A percentile compares a stretch with the other conserved stretches of the same genome.
Evolutionary conservation across 169 alveolate species (phyloP).

Genomic region (Plasmodium billcollinsi): DNA sequence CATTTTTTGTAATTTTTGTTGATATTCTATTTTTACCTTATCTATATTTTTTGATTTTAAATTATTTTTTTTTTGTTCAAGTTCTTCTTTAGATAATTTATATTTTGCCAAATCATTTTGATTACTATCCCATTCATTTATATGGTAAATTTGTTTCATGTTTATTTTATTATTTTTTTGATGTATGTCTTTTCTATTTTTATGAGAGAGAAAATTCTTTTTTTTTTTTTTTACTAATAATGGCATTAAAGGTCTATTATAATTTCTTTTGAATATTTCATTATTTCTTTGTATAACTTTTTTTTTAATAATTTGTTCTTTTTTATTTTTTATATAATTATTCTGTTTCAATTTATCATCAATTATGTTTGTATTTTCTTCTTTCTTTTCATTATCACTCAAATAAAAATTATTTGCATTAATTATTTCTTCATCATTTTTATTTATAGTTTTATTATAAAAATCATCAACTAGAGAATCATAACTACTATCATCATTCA

Average conservation of each 20-base stretch:
- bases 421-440: not conserved
- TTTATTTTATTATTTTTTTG: not conserved
- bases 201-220: not conserved
- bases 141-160: conserved; percentile 24
- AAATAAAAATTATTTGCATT: not conserved
- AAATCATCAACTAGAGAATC: conserved; percentile 76
- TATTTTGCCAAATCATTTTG: conserved; percentile 63
- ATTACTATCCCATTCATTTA: conserved; percentile 65
- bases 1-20: conserved; percentile 44
- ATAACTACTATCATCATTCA: conserved; percentile 50
- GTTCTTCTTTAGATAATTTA: conserved; percentile 60
- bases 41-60: conserved; percentile 60
- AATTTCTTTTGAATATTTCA: conserved; percentile 36
- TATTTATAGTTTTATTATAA: conserved; percentile 27
- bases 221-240: conserved; percentile 44
- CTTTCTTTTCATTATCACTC: not conserved
- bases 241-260: conserved; percentile 62
- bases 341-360: not conserved
- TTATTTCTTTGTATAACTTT: conserved; percentile 61
- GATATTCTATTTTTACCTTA: conserved; percentile 46
- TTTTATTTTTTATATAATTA: not conserved
- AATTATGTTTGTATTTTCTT: not conserved
- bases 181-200: not conserved
- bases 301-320: conserved; percentile 24
- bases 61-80: conserved; percentile 63